Evolutionary conservation across 257 asterid species (phyloP), one percentile per base, ranked within the genome.

Genomic region (Solanum piurae): DNA sequence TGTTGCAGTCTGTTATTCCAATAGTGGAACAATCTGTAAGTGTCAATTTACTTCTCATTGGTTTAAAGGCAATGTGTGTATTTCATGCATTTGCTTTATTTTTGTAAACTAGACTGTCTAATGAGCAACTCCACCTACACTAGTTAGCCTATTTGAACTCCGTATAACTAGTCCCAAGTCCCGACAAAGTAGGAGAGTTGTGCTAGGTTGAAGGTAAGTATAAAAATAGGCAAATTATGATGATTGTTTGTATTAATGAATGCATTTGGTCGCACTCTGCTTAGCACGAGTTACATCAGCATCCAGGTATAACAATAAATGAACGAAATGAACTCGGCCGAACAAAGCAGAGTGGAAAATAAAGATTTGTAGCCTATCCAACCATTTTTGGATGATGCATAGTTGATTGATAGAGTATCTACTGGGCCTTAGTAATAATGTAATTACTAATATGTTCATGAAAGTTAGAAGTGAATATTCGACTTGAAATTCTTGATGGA

Each of bases 11-110:
- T 86, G 94, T 95, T 88, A 90, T 94, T 89, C 95, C 98, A 74
- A 93, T 96, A 8, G 98, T 95, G 37, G 98, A 95, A 89, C 95
- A 94, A 86, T 93, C 98, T 12, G 99, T 96, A 88, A 93, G 98
- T 89, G 1, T 60, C 46, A 52, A n/a, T 49, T 29, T 82, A 16
- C 86, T 49, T 49, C 20, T 82, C 40, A 4, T 33, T 82, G 38
- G 44, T 49, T 82, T 29, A 20, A 49, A 49, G 42, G 71, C 31
- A 27, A 2, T 27, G 40, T 49, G 44, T 80, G 68, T 82, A 49
- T 31, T 52, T 82, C 44, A 49, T 82, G 42, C 86, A 82, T 82
- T 82, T 82, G 71, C 71, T 82, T 49, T 29, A 9, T 49, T 49
- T 5, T 46, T 49, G 44, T 82, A 80, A 80, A 82, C 20, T 49